Percentiles rank a stretch among this genome's conserved stretches.
Evolutionary conservation across 495 filamentous ascomycete species (phyloP).

Genomic region (Penicillium tannophilum): DNA sequence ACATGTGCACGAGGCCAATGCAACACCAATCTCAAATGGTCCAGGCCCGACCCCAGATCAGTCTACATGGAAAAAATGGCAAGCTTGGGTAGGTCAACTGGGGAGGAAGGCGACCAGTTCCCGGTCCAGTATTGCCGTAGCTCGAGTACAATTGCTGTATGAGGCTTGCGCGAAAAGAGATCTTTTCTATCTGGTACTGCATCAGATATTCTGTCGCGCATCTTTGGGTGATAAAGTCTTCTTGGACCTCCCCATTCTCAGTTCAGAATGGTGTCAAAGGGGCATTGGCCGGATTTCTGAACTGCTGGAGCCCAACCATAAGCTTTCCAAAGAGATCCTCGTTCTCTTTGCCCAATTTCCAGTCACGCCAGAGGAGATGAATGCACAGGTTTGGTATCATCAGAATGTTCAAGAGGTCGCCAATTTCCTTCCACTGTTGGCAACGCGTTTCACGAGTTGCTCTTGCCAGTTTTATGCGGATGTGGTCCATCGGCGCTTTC

Average conservation of each 20-base stretch:
- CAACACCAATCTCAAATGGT: neutral
- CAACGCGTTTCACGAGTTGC: conserved; percentile 38
- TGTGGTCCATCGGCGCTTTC: conserved; percentile 48
- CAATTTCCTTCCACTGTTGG: conserved; percentile 20
- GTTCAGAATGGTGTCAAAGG: neutral
- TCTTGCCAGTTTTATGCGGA: conserved; percentile 24
- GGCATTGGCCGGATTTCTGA: conserved; percentile 9
- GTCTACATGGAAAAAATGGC: conserved; percentile 19
- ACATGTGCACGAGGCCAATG: neutral
- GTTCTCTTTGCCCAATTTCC: conserved; percentile 9
- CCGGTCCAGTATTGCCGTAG: conserved; percentile 11
- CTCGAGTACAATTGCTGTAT: conserved; percentile 56
- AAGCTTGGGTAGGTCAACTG: neutral
- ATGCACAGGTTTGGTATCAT: conserved; percentile 12
- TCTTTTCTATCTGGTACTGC: conserved; percentile 63
- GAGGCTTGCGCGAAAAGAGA: conserved; percentile 61
- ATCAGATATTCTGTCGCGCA: conserved; percentile 64
- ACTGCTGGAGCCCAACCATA: conserved; percentile 12
- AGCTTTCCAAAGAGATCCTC: conserved; percentile 1
- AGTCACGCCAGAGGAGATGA: neutral
- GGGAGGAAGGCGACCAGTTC: neutral
- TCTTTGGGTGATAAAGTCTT: conserved; percentile 33
- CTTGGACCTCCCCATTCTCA: conserved; percentile 20
- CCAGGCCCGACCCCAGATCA: neutral
- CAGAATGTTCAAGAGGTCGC: neutral